phyloP scores from a whole-genome alignment of 805 yeast species.

The Phaffomyces thermotolerans region DNA sequence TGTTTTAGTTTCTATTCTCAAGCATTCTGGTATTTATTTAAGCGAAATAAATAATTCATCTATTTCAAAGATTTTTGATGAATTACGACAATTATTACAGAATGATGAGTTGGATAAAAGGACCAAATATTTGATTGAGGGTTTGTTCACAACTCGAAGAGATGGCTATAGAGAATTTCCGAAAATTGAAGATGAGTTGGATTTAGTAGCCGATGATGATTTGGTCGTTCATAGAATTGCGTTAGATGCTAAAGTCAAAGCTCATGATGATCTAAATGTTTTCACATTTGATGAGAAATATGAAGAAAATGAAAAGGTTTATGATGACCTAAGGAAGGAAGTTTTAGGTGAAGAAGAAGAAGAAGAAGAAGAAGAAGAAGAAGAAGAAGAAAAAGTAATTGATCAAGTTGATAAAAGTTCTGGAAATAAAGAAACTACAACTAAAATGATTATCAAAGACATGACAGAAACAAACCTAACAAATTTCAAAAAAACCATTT shows the following conservation, averaged over 20 bases:
- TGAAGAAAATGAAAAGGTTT: slow-evolving; percentile 42
- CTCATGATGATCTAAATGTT: slow-evolving; percentile 40
- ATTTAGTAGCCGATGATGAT: slow-evolving; percentile 60
- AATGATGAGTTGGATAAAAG: slow-evolving; percentile 40
- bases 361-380: slow-evolving; percentile 23
- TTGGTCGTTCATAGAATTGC: slow-evolving; percentile 47
- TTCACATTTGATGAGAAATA: slow-evolving; percentile 47
- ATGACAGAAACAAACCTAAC: slow-evolving; percentile 59
- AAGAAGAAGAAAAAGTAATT: slow-evolving; percentile 16
- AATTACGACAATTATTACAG: slow-evolving; percentile 52
- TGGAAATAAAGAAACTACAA: slow-evolving; percentile 8
- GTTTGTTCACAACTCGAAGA: slow-evolving; percentile 43
- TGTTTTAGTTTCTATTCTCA: slow-evolving; percentile 43
- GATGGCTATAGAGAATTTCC: slow-evolving; percentile 34
- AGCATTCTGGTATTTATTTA: slow-evolving; percentile 46
- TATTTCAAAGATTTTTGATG: slow-evolving; percentile 45
- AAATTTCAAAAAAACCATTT: slow-evolving; percentile 68
- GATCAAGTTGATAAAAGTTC: background rate
- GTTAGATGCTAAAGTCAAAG: slow-evolving; percentile 43
- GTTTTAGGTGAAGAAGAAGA: slow-evolving; percentile 22
- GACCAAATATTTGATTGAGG: slow-evolving; percentile 41
- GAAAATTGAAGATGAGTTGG: slow-evolving; percentile 39
- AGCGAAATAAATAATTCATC: slow-evolving; percentile 37
- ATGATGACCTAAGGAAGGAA: slow-evolving; percentile 27
- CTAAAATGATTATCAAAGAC: slow-evolving; percentile 38